phyloP scores from a whole-genome alignment of 1,284 basidiomycete genomes.

The Fomes fomentarius region DNA sequence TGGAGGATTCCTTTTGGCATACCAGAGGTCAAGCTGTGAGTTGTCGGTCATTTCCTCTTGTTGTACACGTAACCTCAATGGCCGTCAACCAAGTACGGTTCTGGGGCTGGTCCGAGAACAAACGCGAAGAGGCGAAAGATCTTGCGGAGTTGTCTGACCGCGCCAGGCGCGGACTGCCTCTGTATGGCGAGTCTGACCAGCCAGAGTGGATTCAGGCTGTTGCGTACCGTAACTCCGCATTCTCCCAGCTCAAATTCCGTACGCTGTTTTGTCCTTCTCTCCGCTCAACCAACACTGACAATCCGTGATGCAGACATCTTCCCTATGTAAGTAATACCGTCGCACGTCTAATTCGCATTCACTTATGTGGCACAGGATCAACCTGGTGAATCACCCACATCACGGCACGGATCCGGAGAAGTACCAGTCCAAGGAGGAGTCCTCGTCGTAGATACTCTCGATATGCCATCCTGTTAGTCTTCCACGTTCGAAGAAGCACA shows the following conservation, averaged over 20 bases:
- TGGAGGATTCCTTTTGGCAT: slow-evolving; percentile 93
- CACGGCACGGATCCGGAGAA: slow-evolving; percentile 88
- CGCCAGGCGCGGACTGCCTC: slow-evolving; percentile 73
- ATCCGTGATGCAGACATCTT: slow-evolving; percentile 51
- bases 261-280: slow-evolving; percentile 40
- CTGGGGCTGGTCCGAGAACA: slow-evolving; percentile 97
- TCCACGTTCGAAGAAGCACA: background rate
- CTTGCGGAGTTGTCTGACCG: slow-evolving; percentile 75
- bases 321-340: slow-evolving; percentile 58
- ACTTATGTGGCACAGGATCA: slow-evolving; percentile 65
- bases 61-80: background rate
- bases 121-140: slow-evolving; percentile 78
- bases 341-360: slow-evolving; percentile 2
- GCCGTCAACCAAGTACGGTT: slow-evolving; percentile 75
- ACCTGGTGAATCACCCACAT: slow-evolving; percentile 87
- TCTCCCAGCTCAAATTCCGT: slow-evolving; percentile 92
- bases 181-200: slow-evolving; percentile 86
- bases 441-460: slow-evolving; percentile 21
- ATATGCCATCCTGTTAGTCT: slow-evolving; percentile 11
- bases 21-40: slow-evolving; percentile 88
- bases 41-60: slow-evolving; percentile 23
- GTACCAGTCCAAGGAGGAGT: slow-evolving; percentile 50
- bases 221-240: slow-evolving; percentile 91
- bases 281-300: slow-evolving; percentile 2
- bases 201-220: slow-evolving; percentile 88